Evolutionary conservation across 345 rosid species (phyloP), one percentile per base, ranked within the genome.

Genomic region (Syzygium jambos): DNA sequence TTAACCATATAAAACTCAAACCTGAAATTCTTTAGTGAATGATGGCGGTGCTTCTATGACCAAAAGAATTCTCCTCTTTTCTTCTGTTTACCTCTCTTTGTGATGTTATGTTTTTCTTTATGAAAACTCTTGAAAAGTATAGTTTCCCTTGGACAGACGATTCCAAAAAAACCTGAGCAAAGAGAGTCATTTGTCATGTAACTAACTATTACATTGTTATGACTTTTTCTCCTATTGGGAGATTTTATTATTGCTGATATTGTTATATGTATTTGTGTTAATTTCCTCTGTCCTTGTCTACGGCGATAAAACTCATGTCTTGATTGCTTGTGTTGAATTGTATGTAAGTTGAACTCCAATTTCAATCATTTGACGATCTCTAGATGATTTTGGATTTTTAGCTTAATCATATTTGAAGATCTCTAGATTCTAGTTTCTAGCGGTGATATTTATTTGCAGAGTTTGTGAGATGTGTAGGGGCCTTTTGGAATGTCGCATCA

Each of bases 401-500:
- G 46, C 25, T 73, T 73, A 19, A 34, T 34, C 80, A 34, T 73
- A 73, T 73, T 73, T 73, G 80, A 38, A 73, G 46, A 73, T 73
- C 25, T 34, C 80, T 73, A 73, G 80, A 73, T 73, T 73, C 7
- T 0, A 9, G 49, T 73, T 19, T 73, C 49, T 34, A 29, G 57
- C 7, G 0, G 43, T 51, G 53, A 43, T 86, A 30, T 52, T 52
- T 49, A 86, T 61, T n/a, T 59, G 87, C 61, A 49, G 41, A 51
- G 38, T 78, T 29, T 84, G 52, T 84, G 86, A 87, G 41, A 25
- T 88, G 51, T 91, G 87, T 57, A 97, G 99, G 94, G 97, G 84
- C 63, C 94, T 78, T 95, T 93, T 85, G 95, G 96, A 68, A 95
- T 95, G 95, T 91, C 96, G 43, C 97, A 95, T 93, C 97, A 97